These are phyloP conservation scores for Dimargaris verticillata DNA, from an alignment of 192 early-diverging fungal genomes.

Conservation along the genomic window DNA sequence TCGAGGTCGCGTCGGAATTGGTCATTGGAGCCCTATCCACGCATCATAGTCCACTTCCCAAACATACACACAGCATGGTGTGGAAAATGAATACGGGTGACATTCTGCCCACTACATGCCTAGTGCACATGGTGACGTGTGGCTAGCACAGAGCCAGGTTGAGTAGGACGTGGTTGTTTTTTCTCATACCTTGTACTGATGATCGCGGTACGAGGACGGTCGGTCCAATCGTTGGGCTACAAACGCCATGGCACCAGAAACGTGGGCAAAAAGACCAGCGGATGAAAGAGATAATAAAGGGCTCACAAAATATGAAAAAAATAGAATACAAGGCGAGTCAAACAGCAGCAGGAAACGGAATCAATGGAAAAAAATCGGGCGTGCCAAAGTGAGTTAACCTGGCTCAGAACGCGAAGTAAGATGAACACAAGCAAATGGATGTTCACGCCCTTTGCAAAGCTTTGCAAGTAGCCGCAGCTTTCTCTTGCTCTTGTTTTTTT, in stretches of 20 bases:
- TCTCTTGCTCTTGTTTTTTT: too few species aligned
- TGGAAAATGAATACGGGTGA: slow-evolving; percentile 27
- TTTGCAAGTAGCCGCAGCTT: too few species aligned
- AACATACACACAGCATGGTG: slow-evolving; percentile 26
- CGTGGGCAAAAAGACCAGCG: neutral
- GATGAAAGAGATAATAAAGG: neutral
- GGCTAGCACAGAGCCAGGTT: too few species aligned
- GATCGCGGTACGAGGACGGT: slow-evolving; percentile 77
- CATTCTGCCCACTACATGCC: neutral
- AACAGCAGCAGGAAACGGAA: neutral
- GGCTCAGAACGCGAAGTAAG: too few species aligned
- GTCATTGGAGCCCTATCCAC: slow-evolving; percentile 11
- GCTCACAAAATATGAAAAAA: neutral
- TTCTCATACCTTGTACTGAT: slow-evolving; percentile 44
- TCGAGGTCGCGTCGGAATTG: slow-evolving; percentile 21
- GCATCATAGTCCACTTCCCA: neutral
- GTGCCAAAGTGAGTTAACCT: neutral
- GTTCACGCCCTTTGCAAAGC: too few species aligned
- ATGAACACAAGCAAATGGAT: too few species aligned
- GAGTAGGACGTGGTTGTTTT: too few species aligned
- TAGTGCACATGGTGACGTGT: too few species aligned
- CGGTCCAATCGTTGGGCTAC: slow-evolving; percentile 52
- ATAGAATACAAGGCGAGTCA: neutral
- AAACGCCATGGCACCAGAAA: slow-evolving; percentile 26
- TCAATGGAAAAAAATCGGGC: neutral